phyloP scores from a whole-genome alignment of 306 rosid genomes.

The Cucurbita maxima region DNA sequence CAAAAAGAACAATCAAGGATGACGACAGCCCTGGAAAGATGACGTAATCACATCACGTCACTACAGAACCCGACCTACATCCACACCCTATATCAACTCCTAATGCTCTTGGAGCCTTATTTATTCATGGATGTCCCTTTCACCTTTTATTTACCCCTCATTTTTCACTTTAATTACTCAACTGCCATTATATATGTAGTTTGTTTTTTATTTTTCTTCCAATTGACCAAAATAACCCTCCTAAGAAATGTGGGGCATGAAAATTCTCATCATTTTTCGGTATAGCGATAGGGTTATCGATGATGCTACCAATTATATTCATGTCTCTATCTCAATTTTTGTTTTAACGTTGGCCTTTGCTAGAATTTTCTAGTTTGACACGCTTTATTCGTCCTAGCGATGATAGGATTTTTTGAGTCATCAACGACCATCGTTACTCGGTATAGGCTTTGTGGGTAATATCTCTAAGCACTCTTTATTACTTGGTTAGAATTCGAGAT shows the following conservation, averaged over 20 bases:
- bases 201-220: background rate
- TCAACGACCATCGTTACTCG: no score
- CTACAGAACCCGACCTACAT: background rate
- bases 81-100: background rate
- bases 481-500: no score
- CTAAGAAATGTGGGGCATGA: background rate
- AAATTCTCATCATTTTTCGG: no score
- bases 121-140: background rate
- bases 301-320: no score
- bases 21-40: background rate
- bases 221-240: background rate
- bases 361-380: no score
- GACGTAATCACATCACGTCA: background rate
- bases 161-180: background rate
- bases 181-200: background rate
- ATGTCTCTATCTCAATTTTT: no score
- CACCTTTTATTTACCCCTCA: background rate
- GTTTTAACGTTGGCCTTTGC: no score
- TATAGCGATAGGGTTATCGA: no score
- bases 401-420: no score
- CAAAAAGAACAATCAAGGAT: constrained; percentile 7
- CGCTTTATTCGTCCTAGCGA: no score
- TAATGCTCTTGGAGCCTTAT: background rate
- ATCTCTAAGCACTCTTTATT: no score
- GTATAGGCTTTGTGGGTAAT: no score